A percentile compares a stretch with the other conserved stretches of the same genome.
These are phyloP conservation scores for Fusarium guadeloupense DNA, from an alignment of 2,329 filamentous ascomycete species.

Conservation along the genomic window DNA sequence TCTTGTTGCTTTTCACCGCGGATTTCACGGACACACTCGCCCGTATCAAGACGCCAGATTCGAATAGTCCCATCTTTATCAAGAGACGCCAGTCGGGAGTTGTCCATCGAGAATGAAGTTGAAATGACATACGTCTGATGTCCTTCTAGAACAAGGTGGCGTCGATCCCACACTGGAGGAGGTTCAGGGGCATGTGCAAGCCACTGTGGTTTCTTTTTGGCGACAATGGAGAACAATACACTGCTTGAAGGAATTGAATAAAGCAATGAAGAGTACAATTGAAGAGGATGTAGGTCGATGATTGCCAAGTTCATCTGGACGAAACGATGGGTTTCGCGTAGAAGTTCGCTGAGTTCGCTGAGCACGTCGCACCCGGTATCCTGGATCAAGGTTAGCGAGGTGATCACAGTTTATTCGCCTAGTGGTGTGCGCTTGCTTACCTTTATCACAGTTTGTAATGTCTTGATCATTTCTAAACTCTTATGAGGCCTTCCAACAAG, in stretches of 20 bases:
- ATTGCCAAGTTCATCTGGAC: neutral
- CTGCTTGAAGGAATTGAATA: neutral
- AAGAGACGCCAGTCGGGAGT: neutral
- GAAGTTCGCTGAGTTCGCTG: neutral
- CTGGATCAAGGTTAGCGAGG: too few species aligned
- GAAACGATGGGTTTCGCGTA: neutral
- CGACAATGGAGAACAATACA: neutral
- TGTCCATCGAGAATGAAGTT: neutral
- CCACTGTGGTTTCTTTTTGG: neutral
- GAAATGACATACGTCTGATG: neutral
- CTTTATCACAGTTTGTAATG: neutral
- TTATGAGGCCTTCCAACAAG: neutral
- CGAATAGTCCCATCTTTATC: neutral
- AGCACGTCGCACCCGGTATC: neutral
- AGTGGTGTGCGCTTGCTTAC: neutral
- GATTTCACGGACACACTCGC: neutral
- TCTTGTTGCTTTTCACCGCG: neutral
- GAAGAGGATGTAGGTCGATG: neutral
- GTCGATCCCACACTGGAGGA: neutral
- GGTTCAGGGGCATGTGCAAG: neutral
- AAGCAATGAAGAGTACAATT: neutral
- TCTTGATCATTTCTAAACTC: neutral
- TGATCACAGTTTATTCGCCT: too few species aligned
- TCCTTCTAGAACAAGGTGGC: neutral
- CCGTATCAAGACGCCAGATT: neutral